Evolutionary conservation across 495 filamentous ascomycete genomes (phyloP).

Genomic region (Pyrenopolyporus hunteri): DNA sequence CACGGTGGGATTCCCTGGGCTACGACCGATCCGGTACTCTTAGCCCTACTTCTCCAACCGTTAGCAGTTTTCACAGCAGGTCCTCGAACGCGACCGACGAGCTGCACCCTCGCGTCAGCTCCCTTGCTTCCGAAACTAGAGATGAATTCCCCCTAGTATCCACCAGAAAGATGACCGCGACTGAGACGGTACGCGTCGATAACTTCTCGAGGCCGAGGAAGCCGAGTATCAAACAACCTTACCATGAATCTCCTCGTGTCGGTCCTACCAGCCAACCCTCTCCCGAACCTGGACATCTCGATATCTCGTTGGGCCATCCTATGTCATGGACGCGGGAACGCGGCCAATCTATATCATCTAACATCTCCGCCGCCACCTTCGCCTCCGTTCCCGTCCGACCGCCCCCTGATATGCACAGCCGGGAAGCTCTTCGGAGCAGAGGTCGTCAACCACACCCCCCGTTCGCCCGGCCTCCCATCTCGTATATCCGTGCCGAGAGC

Average conservation of each 20-base stretch:
- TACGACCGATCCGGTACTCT: constrained; percentile 29
- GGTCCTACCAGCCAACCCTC: constrained; percentile 40
- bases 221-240: constrained; percentile 51
- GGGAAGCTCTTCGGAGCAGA: constrained; percentile 31
- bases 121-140: constrained; percentile 31
- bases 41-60: constrained; percentile 29
- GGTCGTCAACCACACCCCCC: constrained; percentile 30
- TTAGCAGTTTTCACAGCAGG: constrained; percentile 23
- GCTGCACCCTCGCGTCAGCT: constrained; percentile 24
- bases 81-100: constrained; percentile 38
- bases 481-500: constrained; percentile 42
- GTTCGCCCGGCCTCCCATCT: constrained; percentile 31
- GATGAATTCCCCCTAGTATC: constrained; percentile 40
- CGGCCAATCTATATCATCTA: constrained; percentile 55
- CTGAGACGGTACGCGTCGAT: constrained; percentile 46
- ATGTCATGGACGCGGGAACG: constrained; percentile 48
- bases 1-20: constrained; percentile 53
- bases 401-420: constrained; percentile 36
- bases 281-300: constrained; percentile 42
- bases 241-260: constrained; percentile 43
- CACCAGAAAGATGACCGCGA: constrained; percentile 34
- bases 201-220: constrained; percentile 61
- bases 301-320: constrained; percentile 34
- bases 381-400: constrained; percentile 48
- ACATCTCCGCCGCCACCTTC: constrained; percentile 50